A percentile compares a stretch with the other conserved stretches of the same genome.
Evolutionary conservation across 2,329 filamentous ascomycete genomes (phyloP).

Genomic region (Diaporthe citrichinensis): DNA sequence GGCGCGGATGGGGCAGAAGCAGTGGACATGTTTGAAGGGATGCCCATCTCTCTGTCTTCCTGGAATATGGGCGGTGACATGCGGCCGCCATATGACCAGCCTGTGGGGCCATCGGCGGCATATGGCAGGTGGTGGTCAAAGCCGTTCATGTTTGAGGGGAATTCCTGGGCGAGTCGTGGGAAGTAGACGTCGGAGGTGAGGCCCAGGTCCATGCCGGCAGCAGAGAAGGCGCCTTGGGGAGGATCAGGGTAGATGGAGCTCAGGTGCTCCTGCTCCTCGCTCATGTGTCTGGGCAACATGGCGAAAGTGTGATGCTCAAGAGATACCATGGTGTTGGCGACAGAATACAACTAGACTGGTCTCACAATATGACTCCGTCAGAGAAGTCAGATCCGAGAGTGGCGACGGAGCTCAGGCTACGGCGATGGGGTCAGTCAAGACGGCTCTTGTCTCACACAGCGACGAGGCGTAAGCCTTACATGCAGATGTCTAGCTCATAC

Average conservation of each 20-base stretch:
- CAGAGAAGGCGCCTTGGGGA: constrained; percentile 56
- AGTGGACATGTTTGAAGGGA: constrained; percentile 71
- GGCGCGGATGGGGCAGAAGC: constrained; percentile 74
- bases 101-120: constrained; percentile 60
- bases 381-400: background rate
- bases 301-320: constrained; percentile 47
- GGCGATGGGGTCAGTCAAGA: constrained; percentile 33
- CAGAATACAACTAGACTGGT: background rate
- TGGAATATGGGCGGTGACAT: constrained; percentile 64
- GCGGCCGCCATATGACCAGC: constrained; percentile 61
- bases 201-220: constrained; percentile 62
- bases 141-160: constrained; percentile 56
- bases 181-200: constrained; percentile 64
- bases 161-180: constrained; percentile 56
- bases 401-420: constrained; percentile 33
- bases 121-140: constrained; percentile 60
- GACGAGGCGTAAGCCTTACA: constrained; percentile 36
- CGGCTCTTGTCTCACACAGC: constrained; percentile 1
- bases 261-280: constrained; percentile 55
- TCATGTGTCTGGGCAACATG: constrained; percentile 46
- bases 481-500: constrained; percentile 36
- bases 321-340: constrained; percentile 45
- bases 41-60: constrained; percentile 65
- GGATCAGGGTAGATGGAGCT: constrained; percentile 61
- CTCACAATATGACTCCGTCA: constrained; percentile 16